Evolutionary conservation across 352 stramenopile species (phyloP), one percentile per base, ranked within the genome.

Genomic region (Bremia lactucae): DNA sequence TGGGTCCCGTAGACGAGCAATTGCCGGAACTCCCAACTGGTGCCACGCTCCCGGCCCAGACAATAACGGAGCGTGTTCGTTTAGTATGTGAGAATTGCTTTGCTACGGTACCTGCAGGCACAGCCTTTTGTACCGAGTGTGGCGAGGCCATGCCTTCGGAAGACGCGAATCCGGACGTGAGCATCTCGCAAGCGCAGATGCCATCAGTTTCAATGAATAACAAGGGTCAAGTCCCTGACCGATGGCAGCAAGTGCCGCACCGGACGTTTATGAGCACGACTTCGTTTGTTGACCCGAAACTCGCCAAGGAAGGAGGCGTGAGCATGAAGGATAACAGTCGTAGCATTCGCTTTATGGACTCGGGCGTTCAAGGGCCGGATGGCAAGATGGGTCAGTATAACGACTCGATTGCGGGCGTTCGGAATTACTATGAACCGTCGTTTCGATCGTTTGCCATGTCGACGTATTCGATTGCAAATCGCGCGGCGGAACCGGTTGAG

Each of bases 41-140:
- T 5, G 76, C 76, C 0, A 89, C 74, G 2, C 38, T 88, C 3
- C 44, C 42, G 2, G 75, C 81, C 2, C 75, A 87, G 39, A 36
- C 55, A 1, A 46, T 59, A 11, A 62, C 54, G 0, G 76, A 90
- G 28, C 68, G 72, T n/a, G 75, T 87, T 7, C 81, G 81, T 6
- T 64, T 93, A 2, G 81, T 93, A 40, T 93, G 81, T 41, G 81
- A 93, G 49, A 93, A 93, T 65, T 93, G 81, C 52, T 93, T 93
- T 39, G 81, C 81, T 0, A 93, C 81, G 0, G 81, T 93, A 0
- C 81, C 81, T 0, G 56, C 73, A 2, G 77, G 77, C 25, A 93
- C 81, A 2, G 81, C 81, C 4, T 93, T 93, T 59, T 93, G 81
- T 57, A 93, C 81, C 0, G 81, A 93, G 54, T 93, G 81, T 68